phyloP scores from a whole-genome alignment of 345 rosid genomes.

The Murraya paniculata region DNA sequence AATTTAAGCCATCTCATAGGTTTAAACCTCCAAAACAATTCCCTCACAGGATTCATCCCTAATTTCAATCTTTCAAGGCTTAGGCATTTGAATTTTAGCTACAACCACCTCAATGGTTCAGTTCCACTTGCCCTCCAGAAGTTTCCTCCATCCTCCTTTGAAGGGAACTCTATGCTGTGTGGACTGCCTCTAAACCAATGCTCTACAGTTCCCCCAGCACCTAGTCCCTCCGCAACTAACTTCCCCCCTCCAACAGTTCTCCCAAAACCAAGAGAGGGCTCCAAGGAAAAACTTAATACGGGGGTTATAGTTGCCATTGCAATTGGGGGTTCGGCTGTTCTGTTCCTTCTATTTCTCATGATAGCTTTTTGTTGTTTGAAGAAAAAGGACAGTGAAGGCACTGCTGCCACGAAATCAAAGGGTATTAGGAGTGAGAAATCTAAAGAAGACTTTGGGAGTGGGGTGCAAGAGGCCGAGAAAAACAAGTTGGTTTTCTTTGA shows the following conservation, averaged over 20 bases:
- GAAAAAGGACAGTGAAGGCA: constrained; percentile 39
- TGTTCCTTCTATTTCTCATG: constrained; percentile 44
- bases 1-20: constrained; percentile 55
- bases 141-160: constrained; percentile 68
- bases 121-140: constrained; percentile 61
- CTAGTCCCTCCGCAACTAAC: constrained; percentile 52
- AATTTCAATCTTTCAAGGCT: constrained; percentile 48
- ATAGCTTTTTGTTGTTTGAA: constrained; percentile 55
- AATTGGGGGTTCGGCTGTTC: constrained; percentile 49
- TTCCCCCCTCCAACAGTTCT: constrained; percentile 20
- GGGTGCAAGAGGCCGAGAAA: constrained; percentile 92
- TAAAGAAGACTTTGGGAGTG: constrained; percentile 85
- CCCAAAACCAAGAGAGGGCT: constrained; percentile 19
- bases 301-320: constrained; percentile 63
- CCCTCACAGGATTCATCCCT: constrained; percentile 65
- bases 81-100: constrained; percentile 66
- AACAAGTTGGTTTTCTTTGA: constrained; percentile 93
- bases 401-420: constrained; percentile 46
- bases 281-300: constrained; percentile 48
- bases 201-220: constrained; percentile 37
- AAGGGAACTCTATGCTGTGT: constrained; percentile 65
- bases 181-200: constrained; percentile 69
- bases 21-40: constrained; percentile 67
- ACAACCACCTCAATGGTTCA: constrained; percentile 72
- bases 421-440: constrained; percentile 54